Evolutionary conservation across 1,139 yeast genomes (phyloP).

Genomic region (Nadsonia commutata): DNA sequence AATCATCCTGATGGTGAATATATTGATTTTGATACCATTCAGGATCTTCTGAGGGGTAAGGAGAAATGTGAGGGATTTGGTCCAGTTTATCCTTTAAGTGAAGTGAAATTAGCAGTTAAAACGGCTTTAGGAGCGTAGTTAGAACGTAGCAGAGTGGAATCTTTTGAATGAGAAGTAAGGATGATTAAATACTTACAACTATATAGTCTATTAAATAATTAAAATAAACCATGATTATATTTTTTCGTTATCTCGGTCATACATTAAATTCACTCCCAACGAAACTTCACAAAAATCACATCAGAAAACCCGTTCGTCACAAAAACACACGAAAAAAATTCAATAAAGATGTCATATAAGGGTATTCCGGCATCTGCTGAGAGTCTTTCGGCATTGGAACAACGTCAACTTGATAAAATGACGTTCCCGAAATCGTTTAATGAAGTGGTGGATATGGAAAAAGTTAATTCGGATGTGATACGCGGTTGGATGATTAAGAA

Average conservation of each 20-base stretch:
- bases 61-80: conserved; percentile 76
- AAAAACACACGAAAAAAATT: no score
- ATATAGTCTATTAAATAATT: no score
- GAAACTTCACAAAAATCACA: no score
- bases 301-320: no score
- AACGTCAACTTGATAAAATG: conserved; percentile 4
- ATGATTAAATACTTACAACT: conserved; percentile 3
- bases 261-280: no score
- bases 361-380: no score
- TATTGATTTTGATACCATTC: conserved; percentile 42
- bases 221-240: no score
- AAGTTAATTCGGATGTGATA: conserved; percentile 10
- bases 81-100: conserved; percentile 42
- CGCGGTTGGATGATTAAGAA: conserved; percentile 9
- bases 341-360: no score
- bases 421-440: conserved; percentile 7
- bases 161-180: background rate
- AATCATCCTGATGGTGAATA: conserved; percentile 31
- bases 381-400: background rate
- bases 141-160: background rate
- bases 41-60: conserved; percentile 44
- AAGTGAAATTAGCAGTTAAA: conserved; percentile 14
- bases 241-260: no score
- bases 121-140: conserved; percentile 9
- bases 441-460: conserved; percentile 9